Evolutionary conservation across 2,329 filamentous ascomycete genomes (phyloP), one percentile per base, ranked within the genome.

Genomic region (Arachnomyces sp.): DNA sequence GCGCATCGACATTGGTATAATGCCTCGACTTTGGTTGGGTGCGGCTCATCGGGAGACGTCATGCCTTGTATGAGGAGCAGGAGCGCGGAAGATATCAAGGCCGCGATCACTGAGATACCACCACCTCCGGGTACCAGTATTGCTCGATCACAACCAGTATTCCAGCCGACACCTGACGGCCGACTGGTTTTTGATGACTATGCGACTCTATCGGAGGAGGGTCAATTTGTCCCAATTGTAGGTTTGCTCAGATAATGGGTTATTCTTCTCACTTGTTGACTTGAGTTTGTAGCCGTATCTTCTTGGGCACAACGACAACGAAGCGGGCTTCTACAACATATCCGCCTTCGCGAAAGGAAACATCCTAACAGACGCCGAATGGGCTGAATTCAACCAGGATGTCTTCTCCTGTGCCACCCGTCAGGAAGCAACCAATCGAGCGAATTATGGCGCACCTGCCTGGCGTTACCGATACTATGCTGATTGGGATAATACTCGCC

Each of bases 391-490:
- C 42, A 57, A 68, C 2, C 55, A 66, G 3, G 62, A 70, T 15
- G 67, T 65, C 0, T 72, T 71, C 34, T 66, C 66, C 3, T 74
- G 71, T 28, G 66, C 70, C 2, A 63, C 64, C 8, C 53, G 59
- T 1, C 55, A 59, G 40, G 63, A 68, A 16, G 65, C 61, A 3
- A 42, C 48, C 2, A 60, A 59, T 1, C 64, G 67, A 6, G 49
- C 49, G 1, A 34, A 40, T 0, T 48, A 63, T 15, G 56, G 51
- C 4, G 57, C 70, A 2, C 56, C 66, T 0, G 51, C 63, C 7
- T 74, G 67, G 65, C 59, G 59, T 3, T 71, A 66, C 34, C 66
- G 70, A 20, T 74, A 71, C 49, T 60, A 68, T 36, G 70, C 62
- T 14, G 68, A 73, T 47, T 75, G 68, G 66, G 46, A 65, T 20